phyloP scores from a whole-genome alignment of 768 basidiomycete genomes.

The Lactarius quietus region DNA sequence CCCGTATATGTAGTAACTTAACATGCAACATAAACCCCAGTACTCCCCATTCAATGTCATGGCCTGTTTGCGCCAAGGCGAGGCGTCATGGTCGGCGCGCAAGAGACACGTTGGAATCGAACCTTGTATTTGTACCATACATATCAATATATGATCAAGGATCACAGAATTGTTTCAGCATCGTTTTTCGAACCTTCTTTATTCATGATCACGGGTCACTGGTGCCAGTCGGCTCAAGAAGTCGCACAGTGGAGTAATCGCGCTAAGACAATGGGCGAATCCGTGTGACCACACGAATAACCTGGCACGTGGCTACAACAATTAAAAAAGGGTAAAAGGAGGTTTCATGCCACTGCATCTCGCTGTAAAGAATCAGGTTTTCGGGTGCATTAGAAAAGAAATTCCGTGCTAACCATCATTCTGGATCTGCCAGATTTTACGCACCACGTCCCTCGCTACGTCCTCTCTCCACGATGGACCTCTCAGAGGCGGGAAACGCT shows the following conservation, averaged over 20 bases:
- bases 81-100: not conserved
- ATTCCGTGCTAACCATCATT: not conserved
- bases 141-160: slow-evolving; percentile 6
- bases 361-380: not conserved
- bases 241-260: too few species aligned
- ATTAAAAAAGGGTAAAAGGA: too few species aligned
- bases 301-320: not conserved
- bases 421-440: slow-evolving; percentile 8
- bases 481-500: not conserved
- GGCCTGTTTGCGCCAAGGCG: not conserved
- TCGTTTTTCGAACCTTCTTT: slow-evolving; percentile 5
- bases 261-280: too few species aligned
- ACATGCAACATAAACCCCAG: slow-evolving; percentile 2
- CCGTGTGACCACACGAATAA: not conserved
- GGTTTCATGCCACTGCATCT: too few species aligned
- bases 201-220: not conserved
- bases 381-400: not conserved
- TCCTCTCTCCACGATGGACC: not conserved
- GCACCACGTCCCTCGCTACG: not conserved
- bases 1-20: slow-evolving; percentile 18
- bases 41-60: slow-evolving; percentile 6
- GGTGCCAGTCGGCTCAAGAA: not conserved
- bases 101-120: not conserved
- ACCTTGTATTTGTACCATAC: slow-evolving; percentile 18
- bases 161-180: slow-evolving; percentile 1